Evolutionary conservation across 305 asterid species (phyloP).

Genomic region (Rubia occidens): DNA sequence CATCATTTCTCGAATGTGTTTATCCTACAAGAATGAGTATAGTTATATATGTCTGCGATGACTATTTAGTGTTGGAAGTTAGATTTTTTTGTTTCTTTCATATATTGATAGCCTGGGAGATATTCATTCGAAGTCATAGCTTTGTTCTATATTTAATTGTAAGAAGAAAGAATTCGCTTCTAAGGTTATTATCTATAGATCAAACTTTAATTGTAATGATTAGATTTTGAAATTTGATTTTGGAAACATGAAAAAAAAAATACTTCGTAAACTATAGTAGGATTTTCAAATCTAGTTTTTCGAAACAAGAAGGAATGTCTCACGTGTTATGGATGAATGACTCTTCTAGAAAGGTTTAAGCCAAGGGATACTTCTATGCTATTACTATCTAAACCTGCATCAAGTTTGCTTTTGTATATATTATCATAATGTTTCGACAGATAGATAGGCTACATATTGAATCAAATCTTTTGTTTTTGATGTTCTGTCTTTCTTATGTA

Average conservation of each 20-base stretch:
- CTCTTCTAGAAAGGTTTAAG: background rate
- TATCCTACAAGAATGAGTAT: background rate
- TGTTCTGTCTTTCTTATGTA: background rate
- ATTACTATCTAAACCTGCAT: background rate
- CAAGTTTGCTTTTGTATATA: background rate
- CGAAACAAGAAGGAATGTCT: background rate
- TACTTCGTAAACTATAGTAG: background rate
- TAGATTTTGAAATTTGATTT: background rate
- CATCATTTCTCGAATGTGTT: background rate
- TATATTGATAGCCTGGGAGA: background rate
- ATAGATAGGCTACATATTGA: background rate
- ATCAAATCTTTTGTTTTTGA: background rate
- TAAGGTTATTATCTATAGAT: background rate
- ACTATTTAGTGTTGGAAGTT: background rate
- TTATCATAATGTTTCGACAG: background rate
- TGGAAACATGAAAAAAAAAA: background rate
- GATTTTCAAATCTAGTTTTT: background rate
- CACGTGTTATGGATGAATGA: background rate
- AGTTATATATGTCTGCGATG: background rate
- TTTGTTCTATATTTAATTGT: background rate
- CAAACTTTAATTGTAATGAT: background rate
- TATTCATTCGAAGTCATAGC: background rate
- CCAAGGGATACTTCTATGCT: background rate
- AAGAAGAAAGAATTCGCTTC: background rate
- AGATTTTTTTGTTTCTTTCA: background rate